Conservation (phyloP, 208 protist species). For the Porcisia hertigi region DNA sequence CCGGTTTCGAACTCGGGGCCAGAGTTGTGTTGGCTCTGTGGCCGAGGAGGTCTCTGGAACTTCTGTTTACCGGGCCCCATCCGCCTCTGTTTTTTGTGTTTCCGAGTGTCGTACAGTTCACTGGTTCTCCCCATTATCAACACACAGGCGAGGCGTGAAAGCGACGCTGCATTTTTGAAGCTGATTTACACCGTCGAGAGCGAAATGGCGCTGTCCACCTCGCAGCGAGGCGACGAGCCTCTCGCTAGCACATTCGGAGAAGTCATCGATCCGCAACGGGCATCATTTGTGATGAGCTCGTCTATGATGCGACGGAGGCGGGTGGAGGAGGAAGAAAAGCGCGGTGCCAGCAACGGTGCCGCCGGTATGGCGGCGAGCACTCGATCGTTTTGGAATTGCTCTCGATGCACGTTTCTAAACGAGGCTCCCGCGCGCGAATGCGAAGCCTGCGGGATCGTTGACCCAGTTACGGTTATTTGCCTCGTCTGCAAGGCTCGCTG, state of each 20-base stretch:
- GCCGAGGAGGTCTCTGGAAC: conserved; percentile 25
- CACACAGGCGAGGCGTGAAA: conserved; percentile 42
- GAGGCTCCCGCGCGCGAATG: conserved; percentile 23
- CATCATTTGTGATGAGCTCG: conserved; percentile 48
- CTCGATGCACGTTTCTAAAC: conserved; percentile 66
- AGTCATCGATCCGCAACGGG: conserved; percentile 38
- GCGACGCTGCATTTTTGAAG: conserved; percentile 42
- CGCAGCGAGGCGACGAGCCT: conserved; percentile 17
- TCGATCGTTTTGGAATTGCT: conserved; percentile 46
- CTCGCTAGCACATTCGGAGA: conserved; percentile 31
- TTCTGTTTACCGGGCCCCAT: conserved; percentile 47
- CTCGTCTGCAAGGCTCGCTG: conserved; percentile 29
- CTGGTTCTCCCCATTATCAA: conserved; percentile 62
- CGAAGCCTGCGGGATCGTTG: conserved; percentile 43
- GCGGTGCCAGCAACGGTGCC: not conserved
- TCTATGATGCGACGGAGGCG: conserved; percentile 34
- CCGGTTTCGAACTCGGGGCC: not conserved
- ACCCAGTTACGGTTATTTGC: conserved; percentile 39
- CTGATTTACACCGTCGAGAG: conserved; percentile 44
- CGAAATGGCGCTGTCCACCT: conserved; percentile 12
- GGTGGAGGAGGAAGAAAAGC: conserved; percentile 22
- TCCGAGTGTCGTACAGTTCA: conserved; percentile 53
- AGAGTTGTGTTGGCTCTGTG: conserved; percentile 70
- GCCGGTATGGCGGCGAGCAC: not conserved
- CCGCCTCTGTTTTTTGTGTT: conserved; percentile 70